Conservation (phyloP, 805 yeast genomes). For the Sugiyamaella lignohabitans region DNA sequence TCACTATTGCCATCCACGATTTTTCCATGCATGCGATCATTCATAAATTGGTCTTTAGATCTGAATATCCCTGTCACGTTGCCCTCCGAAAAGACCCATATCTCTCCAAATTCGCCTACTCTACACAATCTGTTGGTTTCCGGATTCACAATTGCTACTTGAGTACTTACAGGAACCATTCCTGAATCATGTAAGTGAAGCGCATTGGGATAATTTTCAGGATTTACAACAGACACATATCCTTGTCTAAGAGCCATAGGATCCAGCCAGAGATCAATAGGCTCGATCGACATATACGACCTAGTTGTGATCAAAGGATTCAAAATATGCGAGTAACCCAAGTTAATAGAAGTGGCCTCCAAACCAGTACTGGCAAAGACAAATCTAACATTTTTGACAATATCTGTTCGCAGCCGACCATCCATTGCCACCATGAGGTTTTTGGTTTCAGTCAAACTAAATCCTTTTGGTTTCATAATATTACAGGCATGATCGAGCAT, state of each 20-base stretch:
- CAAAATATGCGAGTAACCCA: constrained; percentile 69
- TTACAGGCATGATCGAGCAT: constrained; percentile 72
- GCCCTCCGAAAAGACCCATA: constrained; percentile 92
- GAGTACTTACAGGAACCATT: constrained; percentile 90
- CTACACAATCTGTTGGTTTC: constrained; percentile 74
- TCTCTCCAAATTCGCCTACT: constrained; percentile 92
- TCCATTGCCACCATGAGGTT: constrained; percentile 80
- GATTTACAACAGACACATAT: constrained; percentile 69
- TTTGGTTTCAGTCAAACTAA: constrained; percentile 55
- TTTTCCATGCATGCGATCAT: constrained; percentile 54
- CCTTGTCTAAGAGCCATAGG: constrained; percentile 90
- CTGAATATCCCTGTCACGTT: constrained; percentile 57
- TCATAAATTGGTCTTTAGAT: constrained; percentile 45
- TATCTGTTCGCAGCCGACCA: constrained; percentile 60
- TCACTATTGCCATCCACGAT: constrained; percentile 59
- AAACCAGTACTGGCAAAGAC: constrained; percentile 60
- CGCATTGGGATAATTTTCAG: constrained; percentile 59
- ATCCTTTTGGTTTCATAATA: constrained; percentile 52
- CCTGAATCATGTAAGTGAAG: constrained; percentile 89
- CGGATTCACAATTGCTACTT: constrained; percentile 90
- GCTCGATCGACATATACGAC: constrained; percentile 82
- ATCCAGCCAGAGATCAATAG: constrained; percentile 80
- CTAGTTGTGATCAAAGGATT: constrained; percentile 82
- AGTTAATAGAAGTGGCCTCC: constrained; percentile 61
- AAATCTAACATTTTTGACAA: constrained; percentile 49